Percentiles rank a stretch among this genome's conserved stretches.
These are phyloP conservation scores for Umbelopsis ramanniana DNA, from an alignment of 192 early-diverging fungal species.

Conservation along the genomic window DNA sequence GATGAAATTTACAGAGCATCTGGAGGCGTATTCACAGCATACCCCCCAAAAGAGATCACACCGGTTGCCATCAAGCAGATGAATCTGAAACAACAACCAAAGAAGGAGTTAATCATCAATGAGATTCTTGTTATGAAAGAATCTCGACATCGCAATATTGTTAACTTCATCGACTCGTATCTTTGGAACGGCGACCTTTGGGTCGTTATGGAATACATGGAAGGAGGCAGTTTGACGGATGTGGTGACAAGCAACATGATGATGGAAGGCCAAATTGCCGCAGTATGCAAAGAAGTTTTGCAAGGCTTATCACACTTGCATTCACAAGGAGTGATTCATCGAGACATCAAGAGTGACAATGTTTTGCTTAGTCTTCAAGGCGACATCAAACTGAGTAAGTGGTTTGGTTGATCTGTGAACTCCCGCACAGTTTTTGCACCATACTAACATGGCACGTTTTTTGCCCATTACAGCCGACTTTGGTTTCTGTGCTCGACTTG, in stretches of 20 bases:
- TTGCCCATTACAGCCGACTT: conserved; percentile 64
- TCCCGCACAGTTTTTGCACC: too few relatives aligned
- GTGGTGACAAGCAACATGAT: conserved; percentile 86
- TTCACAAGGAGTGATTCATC: conserved; percentile 74
- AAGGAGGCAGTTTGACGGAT: conserved; percentile 89
- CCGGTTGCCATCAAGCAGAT: conserved; percentile 89
- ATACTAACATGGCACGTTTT: not conserved
- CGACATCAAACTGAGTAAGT: conserved; percentile 75
- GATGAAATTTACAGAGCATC: conserved; percentile 58
- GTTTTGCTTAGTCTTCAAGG: conserved; percentile 73
- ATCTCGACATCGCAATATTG: conserved; percentile 83
- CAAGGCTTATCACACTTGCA: conserved; percentile 76
- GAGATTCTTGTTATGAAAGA: conserved; percentile 86
- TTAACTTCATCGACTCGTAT: conserved; percentile 90
- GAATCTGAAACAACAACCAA: conserved; percentile 87
- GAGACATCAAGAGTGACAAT: conserved; percentile 85
- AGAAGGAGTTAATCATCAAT: conserved; percentile 88
- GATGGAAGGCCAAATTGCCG: conserved; percentile 87
- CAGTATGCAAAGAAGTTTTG: conserved; percentile 76
- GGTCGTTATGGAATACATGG: conserved; percentile 97
- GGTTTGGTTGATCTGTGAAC: not conserved
- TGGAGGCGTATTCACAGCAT: conserved; percentile 79
- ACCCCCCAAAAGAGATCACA: conserved; percentile 51
- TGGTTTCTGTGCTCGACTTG: conserved; percentile 86
- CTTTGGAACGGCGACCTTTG: conserved; percentile 82